Base-by-base conservation (phyloP, 345 rosid species). In the Turritis glabra region DNA sequence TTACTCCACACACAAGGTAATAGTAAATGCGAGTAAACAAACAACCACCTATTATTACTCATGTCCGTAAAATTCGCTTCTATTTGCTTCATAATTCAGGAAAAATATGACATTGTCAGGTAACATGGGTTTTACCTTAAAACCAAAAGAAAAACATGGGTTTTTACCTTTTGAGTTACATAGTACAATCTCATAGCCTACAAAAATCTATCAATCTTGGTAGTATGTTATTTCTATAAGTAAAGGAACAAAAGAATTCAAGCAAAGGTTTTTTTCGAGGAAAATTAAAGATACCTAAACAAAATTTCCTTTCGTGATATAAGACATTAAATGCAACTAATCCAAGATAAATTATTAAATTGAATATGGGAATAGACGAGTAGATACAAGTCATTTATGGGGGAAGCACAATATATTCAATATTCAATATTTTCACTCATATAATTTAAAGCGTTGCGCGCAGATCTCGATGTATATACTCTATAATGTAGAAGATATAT, bases 381-480 rank as follows among this genome's bases (percentile, higher is more conserved):
- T 64, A 46, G 72, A 33, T 46, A 23, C 57, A 55, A 44, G 27
- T 73, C 57, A 73, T 47, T 47, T 44, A 17, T 64, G 56, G 26
- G 21, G 26, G 1, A 17, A 38, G 2, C 12, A 62, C 53, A 29
- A 21, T 21, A 53, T 3, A 58, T 33, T 33, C 33, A 40, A 40
- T 63, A 43, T 56, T 55, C 17, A 17, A 47, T 41, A 41, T 19
- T 29, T 56, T 26, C 17, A 8, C 7, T 43, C n/a, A n/a, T 27
- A 32, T 25, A 13, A 19, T 55, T 68, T 19, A 71, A 64, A 22
- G 71, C 25, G 0, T 44, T 58, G 72, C 46, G n/a, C 65, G n/a
- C 51, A 74, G 65, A 74, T 74, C 77, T 74, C 64, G 12, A 33
- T 13, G 29, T 26, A n/a, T n/a, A n/a, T n/a, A n/a, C n/a, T n/a